Percentiles rank a stretch among this genome's conserved stretches.
Evolutionary conservation across 805 yeast genomes (phyloP).

Genomic region (Candida piceae): DNA sequence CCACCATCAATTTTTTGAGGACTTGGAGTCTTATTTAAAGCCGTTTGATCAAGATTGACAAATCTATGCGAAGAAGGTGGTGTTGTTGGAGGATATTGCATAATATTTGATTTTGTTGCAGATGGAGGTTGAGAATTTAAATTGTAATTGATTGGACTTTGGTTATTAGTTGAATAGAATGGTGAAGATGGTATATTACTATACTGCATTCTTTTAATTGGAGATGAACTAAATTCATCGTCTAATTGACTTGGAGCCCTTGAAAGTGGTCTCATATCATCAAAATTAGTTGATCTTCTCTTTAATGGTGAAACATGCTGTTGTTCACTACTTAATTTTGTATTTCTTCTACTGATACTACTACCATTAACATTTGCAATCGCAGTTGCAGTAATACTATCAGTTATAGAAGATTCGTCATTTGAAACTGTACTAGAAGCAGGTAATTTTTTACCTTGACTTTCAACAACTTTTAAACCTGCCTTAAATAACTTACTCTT

Average conservation of each 20-base stretch:
- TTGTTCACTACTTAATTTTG: too few species aligned
- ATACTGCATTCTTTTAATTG: slow-evolving; percentile 22
- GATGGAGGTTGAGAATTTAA: slow-evolving; percentile 12
- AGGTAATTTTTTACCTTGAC: slow-evolving; percentile 16
- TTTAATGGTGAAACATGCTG: slow-evolving; percentile 19
- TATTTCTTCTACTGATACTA: too few species aligned
- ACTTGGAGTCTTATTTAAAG: slow-evolving; percentile 16
- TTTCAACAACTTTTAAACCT: slow-evolving; percentile 32
- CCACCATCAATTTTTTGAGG: slow-evolving; percentile 7
- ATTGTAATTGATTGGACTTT: slow-evolving; percentile 13
- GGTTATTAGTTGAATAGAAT: slow-evolving; percentile 17
- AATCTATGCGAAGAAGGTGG: slow-evolving; percentile 25
- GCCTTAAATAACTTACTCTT: slow-evolving; percentile 39
- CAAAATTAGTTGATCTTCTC: slow-evolving; percentile 18
- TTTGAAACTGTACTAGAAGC: not conserved
- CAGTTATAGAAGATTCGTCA: slow-evolving; percentile 6
- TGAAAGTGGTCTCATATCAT: slow-evolving; percentile 7
- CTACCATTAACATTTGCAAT: slow-evolving; percentile 11
- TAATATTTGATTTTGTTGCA: slow-evolving; percentile 7
- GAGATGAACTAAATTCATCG: slow-evolving; percentile 22
- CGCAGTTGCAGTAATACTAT: slow-evolving; percentile 16
- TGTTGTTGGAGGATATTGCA: slow-evolving; percentile 25
- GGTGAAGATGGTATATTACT: slow-evolving; percentile 28
- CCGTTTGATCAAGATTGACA: slow-evolving; percentile 13
- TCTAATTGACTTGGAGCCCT: slow-evolving; percentile 4